Conservation (phyloP, 225 moss, liverwort and hornwort species). For the Asterella californica region DNA sequence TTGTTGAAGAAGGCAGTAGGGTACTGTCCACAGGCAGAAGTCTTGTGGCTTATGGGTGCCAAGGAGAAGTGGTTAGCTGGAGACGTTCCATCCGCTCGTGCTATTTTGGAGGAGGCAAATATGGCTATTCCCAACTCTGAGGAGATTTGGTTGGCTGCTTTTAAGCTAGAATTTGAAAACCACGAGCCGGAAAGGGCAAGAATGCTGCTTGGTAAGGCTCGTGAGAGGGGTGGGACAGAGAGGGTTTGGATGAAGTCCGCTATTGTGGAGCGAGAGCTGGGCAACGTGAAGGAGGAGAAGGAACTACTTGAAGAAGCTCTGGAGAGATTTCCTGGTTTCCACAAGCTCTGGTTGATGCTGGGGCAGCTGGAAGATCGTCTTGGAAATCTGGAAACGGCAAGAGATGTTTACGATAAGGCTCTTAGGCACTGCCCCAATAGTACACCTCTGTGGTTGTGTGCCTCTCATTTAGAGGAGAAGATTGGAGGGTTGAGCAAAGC, state of each 20-base stretch:
- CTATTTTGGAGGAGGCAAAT: slow-evolving; percentile 80
- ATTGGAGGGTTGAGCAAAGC: slow-evolving; percentile 83
- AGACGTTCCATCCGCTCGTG: slow-evolving; percentile 83
- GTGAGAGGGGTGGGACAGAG: slow-evolving; percentile 94
- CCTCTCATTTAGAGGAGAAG: slow-evolving; percentile 80
- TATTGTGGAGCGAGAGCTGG: slow-evolving; percentile 92
- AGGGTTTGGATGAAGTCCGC: slow-evolving; percentile 99
- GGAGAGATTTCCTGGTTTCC: slow-evolving; percentile 68
- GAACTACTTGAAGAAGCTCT: slow-evolving; percentile 68
- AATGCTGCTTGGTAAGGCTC: slow-evolving; percentile 88
- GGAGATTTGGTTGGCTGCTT: slow-evolving; percentile 94
- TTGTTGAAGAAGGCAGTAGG: slow-evolving; percentile 87
- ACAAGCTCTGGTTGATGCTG: slow-evolving; percentile 98
- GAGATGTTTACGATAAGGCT: slow-evolving; percentile 69
- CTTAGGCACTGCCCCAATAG: slow-evolving; percentile 75
- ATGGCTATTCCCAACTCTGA: slow-evolving; percentile 86
- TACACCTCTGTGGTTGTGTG: slow-evolving; percentile 79
- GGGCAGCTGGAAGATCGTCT: slow-evolving; percentile 85
- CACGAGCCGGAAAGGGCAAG: slow-evolving; percentile 92
- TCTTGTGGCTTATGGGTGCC: slow-evolving; percentile 93
- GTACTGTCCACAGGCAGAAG: slow-evolving; percentile 89
- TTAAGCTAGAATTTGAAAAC: slow-evolving; percentile 96
- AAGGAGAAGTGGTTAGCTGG: slow-evolving; percentile 98
- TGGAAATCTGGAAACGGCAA: slow-evolving; percentile 59
- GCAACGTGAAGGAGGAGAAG: slow-evolving; percentile 67